A percentile compares a stretch with the other conserved stretches of the same genome.
phyloP scores from a whole-genome alignment of 805 yeast species.

The Nakazawaea molendinolei region DNA sequence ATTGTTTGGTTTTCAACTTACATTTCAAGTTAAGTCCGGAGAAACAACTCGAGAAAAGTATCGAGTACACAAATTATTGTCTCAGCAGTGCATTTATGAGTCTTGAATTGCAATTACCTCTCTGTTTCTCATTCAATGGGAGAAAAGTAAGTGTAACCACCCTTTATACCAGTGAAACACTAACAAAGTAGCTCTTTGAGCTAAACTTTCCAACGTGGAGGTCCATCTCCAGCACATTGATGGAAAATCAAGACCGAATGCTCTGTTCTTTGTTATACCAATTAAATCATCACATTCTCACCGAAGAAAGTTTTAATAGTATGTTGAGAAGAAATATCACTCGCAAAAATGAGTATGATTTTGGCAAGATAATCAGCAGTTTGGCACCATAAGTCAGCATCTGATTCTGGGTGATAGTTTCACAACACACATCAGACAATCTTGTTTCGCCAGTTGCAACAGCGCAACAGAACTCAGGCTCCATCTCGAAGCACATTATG shows the following conservation, averaged over 20 bases:
- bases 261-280: constrained; percentile 3
- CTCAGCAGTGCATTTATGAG: constrained; percentile 18
- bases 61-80: constrained; percentile 20
- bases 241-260: constrained; percentile 3
- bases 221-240: constrained; percentile 5
- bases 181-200: constrained; percentile 14
- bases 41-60: too few relatives aligned
- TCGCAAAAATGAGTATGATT: constrained; percentile 7
- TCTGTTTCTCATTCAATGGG: constrained; percentile 22
- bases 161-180: constrained; percentile 15
- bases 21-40: background rate
- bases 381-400: too few relatives aligned
- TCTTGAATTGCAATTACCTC: constrained; percentile 21
- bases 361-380: too few relatives aligned
- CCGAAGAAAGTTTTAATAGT: constrained; percentile 9
- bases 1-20: constrained; percentile 1
- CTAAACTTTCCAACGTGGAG: constrained; percentile 16
- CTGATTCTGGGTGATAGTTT: too few relatives aligned
- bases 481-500: constrained; percentile 17
- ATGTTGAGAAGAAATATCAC: constrained; percentile 5
- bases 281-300: background rate
- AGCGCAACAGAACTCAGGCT: too few relatives aligned
- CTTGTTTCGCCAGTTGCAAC: too few relatives aligned
- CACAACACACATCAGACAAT: too few relatives aligned
- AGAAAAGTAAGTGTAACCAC: constrained; percentile 13